A percentile compares a stretch with the other conserved stretches of the same genome.
Evolutionary conservation across 345 rosid species (phyloP).

Genomic region (Toxicodendron radicans): DNA sequence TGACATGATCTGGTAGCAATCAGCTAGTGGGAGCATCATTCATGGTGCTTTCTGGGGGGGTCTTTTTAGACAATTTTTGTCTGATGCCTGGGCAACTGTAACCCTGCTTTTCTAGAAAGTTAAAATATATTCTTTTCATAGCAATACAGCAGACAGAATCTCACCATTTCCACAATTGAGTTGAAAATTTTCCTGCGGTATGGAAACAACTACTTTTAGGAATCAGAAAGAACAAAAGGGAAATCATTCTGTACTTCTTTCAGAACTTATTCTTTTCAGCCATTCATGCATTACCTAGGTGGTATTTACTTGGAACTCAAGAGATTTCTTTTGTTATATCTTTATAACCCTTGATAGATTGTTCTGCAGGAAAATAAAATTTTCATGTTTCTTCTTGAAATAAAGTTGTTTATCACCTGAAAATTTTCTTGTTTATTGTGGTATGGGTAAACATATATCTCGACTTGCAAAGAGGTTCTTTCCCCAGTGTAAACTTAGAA

Average conservation of each 20-base stretch:
- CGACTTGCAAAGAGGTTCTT: conserved; percentile 48
- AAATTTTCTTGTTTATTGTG: neutral
- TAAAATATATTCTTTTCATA: neutral
- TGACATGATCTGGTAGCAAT: neutral
- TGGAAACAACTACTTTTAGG: neutral
- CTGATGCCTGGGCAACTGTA: neutral
- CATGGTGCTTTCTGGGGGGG: neutral
- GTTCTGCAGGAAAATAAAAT: neutral
- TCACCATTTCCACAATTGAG: neutral
- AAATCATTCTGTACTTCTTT: conserved; percentile 20
- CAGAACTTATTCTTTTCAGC: conserved; percentile 33
- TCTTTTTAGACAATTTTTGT: neutral
- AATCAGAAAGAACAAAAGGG: neutral
- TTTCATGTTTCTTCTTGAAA: neutral
- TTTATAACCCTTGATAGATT: neutral
- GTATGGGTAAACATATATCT: conserved; percentile 47
- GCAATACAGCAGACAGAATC: conserved; percentile 6
- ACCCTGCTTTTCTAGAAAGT: conserved; percentile 4
- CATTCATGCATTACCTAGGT: conserved; percentile 1
- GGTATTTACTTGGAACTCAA: conserved; percentile 7
- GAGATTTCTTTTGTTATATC: neutral
- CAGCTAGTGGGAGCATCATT: neutral
- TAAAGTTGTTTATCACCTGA: neutral
- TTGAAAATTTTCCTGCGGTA: neutral
- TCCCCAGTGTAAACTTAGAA: conserved; percentile 33